Percentiles rank a stretch among this genome's conserved stretches.
These are phyloP conservation scores for Misopates orontium DNA, from an alignment of 257 asterid genomes.

Conservation along the genomic window DNA sequence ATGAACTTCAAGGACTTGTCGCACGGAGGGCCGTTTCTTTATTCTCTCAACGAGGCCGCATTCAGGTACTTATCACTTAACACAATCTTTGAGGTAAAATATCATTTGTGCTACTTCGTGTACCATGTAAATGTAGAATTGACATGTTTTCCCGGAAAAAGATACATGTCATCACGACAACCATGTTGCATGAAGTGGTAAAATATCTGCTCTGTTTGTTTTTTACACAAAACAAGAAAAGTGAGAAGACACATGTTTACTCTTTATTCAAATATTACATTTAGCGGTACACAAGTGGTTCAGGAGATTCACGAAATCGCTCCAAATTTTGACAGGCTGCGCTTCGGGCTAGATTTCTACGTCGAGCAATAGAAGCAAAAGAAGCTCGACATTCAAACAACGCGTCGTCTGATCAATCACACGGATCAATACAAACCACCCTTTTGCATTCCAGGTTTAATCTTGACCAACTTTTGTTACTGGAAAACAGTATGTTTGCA, in stretches of 20 bases:
- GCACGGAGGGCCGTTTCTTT: constrained; percentile 56
- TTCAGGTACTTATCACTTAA: constrained; percentile 53
- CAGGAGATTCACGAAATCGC: no score
- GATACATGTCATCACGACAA: no score
- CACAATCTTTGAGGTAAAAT: no score
- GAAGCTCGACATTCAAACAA: constrained; percentile 31
- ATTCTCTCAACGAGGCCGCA: constrained; percentile 78
- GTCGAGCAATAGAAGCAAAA: constrained; percentile 51
- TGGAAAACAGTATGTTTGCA: not conserved
- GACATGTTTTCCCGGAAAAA: no score
- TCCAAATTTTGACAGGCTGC: constrained; percentile 58
- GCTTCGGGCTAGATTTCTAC: constrained; percentile 65
- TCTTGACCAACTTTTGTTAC: not conserved
- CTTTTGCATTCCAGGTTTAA: constrained; percentile 45
- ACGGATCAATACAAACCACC: constrained; percentile 34
- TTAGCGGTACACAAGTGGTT: no score
- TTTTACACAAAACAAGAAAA: no score
- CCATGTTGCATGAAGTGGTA: no score
- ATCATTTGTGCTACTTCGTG: no score
- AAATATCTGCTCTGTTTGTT: no score
- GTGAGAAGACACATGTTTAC: no score
- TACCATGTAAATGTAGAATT: no score
- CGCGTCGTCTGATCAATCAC: constrained; percentile 33
- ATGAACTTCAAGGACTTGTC: constrained; percentile 56
- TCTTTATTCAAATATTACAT: no score